Conservation (phyloP, 805 yeast species). For the Candida hispaniensis region DNA sequence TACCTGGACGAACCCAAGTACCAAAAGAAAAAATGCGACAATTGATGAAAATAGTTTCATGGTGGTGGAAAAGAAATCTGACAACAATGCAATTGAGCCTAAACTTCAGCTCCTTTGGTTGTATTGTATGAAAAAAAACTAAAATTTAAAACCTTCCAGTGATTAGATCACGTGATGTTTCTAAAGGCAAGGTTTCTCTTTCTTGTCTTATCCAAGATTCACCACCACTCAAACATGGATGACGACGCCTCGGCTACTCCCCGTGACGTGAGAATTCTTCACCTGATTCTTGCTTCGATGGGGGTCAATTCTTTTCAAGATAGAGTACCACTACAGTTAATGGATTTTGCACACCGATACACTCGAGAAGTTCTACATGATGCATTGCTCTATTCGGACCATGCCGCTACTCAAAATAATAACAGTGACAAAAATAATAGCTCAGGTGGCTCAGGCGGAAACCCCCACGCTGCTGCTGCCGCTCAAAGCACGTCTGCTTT, state of each 20-base stretch:
- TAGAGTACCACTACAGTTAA: conserved; percentile 86
- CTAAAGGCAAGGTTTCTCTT: too few relatives aligned
- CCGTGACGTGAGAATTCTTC: conserved; percentile 82
- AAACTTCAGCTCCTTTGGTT: too few relatives aligned
- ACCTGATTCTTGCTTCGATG: conserved; percentile 85
- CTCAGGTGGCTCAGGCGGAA: conserved; percentile 12
- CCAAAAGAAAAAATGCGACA: conserved; percentile 18
- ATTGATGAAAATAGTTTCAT: conserved; percentile 24
- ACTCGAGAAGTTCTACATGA: conserved; percentile 80
- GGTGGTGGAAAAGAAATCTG: conserved; percentile 9
- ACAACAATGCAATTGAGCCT: too few relatives aligned
- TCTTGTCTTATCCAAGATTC: too few relatives aligned
- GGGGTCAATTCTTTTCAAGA: conserved; percentile 88
- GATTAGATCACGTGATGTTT: too few relatives aligned
- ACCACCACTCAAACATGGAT: too few relatives aligned
- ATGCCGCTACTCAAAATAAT: conserved; percentile 30
- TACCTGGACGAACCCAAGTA: conserved; percentile 7
- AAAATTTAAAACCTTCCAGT: too few relatives aligned
- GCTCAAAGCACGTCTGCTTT: conserved; percentile 28
- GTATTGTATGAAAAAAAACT: too few relatives aligned
- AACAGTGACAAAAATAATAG: conserved; percentile 13
- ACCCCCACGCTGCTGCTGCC: conserved; percentile 9
- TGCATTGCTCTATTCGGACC: conserved; percentile 82
- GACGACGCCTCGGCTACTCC: conserved; percentile 51
- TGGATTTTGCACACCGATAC: conserved; percentile 91